Conservation (phyloP, 768 basidiomycete species). For the Kwoniella sp. region DNA sequence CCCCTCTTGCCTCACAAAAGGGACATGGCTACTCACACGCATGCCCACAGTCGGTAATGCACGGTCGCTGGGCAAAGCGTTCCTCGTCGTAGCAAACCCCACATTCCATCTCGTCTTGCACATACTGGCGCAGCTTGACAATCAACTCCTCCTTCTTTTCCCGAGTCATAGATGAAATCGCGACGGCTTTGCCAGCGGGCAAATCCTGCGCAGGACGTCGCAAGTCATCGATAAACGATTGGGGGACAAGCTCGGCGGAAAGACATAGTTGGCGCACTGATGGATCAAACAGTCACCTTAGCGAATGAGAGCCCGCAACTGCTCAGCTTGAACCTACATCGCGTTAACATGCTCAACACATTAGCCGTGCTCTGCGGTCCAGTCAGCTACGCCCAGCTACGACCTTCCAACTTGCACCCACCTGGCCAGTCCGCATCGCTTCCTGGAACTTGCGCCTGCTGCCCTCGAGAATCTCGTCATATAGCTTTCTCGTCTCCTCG, state of each 20-base stretch:
- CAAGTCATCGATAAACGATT: slow-evolving; percentile 34
- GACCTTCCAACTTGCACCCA: no score
- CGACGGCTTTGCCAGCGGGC: slow-evolving; percentile 8
- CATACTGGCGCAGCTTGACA: slow-evolving; percentile 23
- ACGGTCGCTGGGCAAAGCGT: slow-evolving; percentile 15
- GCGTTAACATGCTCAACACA: slow-evolving; percentile 37
- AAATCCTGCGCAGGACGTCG: slow-evolving; percentile 8
- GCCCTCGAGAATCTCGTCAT: slow-evolving; percentile 31
- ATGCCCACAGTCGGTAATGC: slow-evolving; percentile 42
- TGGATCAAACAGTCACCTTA: background rate
- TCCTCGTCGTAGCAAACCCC: slow-evolving; percentile 25
- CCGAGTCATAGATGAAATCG: slow-evolving; percentile 10
- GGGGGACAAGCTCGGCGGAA: slow-evolving; percentile 29
- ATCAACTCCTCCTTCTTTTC: slow-evolving; percentile 26
- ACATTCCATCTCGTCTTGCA: slow-evolving; percentile 38
- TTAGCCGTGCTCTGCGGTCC: slow-evolving; percentile 18
- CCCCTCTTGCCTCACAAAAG: background rate
- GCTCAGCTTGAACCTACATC: slow-evolving; percentile 22
- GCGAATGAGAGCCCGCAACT: background rate
- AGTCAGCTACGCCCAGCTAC: no score
- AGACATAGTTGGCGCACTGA: slow-evolving; percentile 45
- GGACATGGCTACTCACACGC: slow-evolving; percentile 20
- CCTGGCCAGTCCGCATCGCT: slow-evolving; percentile 29
- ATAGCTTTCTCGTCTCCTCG: slow-evolving; percentile 30
- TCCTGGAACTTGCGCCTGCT: slow-evolving; percentile 21